Percentiles rank a stretch among this genome's conserved stretches.
Conservation (phyloP, 495 filamentous ascomycete genomes). For the Diplogelasinospora grovesii region DNA sequence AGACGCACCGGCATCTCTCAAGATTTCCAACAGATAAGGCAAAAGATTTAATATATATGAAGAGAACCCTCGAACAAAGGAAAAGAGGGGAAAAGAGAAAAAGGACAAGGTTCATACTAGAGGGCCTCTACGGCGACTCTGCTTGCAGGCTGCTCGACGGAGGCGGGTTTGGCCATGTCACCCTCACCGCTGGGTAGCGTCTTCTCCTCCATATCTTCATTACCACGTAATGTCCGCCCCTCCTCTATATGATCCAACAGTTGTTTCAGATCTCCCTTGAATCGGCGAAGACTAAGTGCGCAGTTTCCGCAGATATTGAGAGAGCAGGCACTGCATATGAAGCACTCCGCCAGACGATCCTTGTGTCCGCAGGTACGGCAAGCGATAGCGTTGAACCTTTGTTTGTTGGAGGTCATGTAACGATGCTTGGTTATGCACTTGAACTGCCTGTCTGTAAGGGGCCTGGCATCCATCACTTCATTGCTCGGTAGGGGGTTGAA, state of each 20-base stretch:
- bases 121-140: too few relatives aligned
- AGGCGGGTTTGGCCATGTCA: slow-evolving; percentile 3
- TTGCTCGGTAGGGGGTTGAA: slow-evolving; percentile 16
- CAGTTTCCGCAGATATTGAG: slow-evolving; percentile 21
- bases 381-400: slow-evolving; percentile 21
- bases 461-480: slow-evolving; percentile 18
- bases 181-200: background rate
- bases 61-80: too few relatives aligned
- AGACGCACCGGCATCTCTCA: too few relatives aligned
- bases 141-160: too few relatives aligned
- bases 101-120: too few relatives aligned
- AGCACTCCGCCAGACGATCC: slow-evolving; percentile 20
- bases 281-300: slow-evolving; percentile 5
- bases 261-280: slow-evolving; percentile 14
- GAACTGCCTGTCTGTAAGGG: slow-evolving; percentile 17
- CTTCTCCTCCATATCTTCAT: background rate
- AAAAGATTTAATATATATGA: too few relatives aligned
- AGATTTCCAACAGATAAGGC: too few relatives aligned
- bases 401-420: slow-evolving; percentile 22
- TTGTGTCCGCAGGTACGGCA: slow-evolving; percentile 22
- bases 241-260: slow-evolving; percentile 13
- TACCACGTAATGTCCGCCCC: background rate
- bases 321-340: slow-evolving; percentile 24
- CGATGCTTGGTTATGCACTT: slow-evolving; percentile 22
- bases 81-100: too few relatives aligned